Conservation (phyloP, 2,329 filamentous ascomycete species). For the Dryadomyces sulphureus region DNA sequence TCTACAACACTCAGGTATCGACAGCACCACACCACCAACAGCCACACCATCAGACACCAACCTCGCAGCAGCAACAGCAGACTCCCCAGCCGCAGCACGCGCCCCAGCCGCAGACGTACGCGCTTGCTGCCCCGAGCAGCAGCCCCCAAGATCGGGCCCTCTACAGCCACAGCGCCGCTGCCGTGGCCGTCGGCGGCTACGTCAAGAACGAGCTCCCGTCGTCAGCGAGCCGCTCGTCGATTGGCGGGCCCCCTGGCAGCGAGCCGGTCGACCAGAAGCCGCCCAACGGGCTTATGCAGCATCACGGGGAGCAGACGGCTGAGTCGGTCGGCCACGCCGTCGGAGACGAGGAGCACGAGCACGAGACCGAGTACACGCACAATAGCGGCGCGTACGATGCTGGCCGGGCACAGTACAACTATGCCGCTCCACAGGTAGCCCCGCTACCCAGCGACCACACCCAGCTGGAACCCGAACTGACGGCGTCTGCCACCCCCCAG, state of each 20-base stretch:
- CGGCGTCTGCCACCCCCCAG: constrained; percentile 65
- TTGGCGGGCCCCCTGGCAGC: constrained; percentile 35
- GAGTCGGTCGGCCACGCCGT: constrained; percentile 37
- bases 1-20: constrained; percentile 60
- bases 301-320: constrained; percentile 33
- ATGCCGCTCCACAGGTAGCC: constrained; percentile 45
- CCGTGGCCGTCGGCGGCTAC: constrained; percentile 33
- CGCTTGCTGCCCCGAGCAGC: constrained; percentile 49
- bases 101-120: constrained; percentile 56
- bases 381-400: constrained; percentile 61
- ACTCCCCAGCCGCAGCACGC: constrained; percentile 33
- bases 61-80: constrained; percentile 35
- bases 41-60: constrained; percentile 25
- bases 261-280: constrained; percentile 50
- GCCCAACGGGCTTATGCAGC: constrained; percentile 51
- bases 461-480: constrained; percentile 71
- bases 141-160: constrained; percentile 46
- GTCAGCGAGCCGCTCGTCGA: constrained; percentile 47
- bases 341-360: constrained; percentile 55
- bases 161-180: constrained; percentile 39
- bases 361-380: constrained; percentile 77
- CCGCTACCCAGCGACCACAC: constrained; percentile 56
- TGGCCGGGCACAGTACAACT: constrained; percentile 60
- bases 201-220: constrained; percentile 75
- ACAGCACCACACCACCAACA: constrained; percentile 56